A percentile compares a stretch with the other conserved stretches of the same genome.
These are phyloP conservation scores for Sungouiella blattae DNA, from an alignment of 805 yeast species.

Conservation along the genomic window DNA sequence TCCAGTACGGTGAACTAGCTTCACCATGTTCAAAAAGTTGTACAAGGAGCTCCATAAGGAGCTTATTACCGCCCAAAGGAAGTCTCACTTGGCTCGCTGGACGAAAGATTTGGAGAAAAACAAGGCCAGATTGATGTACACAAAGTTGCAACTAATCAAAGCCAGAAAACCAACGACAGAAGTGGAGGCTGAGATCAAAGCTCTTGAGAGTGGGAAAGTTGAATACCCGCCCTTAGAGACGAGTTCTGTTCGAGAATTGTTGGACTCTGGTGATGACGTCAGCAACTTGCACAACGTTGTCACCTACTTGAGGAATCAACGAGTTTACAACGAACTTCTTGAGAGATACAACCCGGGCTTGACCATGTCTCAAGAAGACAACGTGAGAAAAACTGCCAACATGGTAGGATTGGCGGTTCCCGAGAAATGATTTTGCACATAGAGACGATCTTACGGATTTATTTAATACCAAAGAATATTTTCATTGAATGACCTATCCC, in stretches of 20 bases:
- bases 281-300: conserved; percentile 56
- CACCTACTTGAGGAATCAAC: conserved; percentile 64
- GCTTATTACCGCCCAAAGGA: conserved; percentile 33
- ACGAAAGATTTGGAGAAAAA: conserved; percentile 41
- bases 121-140: conserved; percentile 46
- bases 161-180: conserved; percentile 32
- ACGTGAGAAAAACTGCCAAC: conserved; percentile 74
- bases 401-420: conserved; percentile 75
- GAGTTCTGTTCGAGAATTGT: conserved; percentile 2
- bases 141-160: conserved; percentile 43
- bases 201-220: conserved; percentile 16
- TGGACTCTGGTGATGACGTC: conserved; percentile 9
- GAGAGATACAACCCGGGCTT: conserved; percentile 87
- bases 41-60: conserved; percentile 34
- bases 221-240: conserved; percentile 9
- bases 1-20: too few species aligned
- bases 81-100: conserved; percentile 34
- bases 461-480: not conserved
- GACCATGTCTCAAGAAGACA: conserved; percentile 72
- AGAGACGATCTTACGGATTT: not conserved
- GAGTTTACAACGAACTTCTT: conserved; percentile 71
- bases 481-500: too few species aligned
- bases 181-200: conserved; percentile 27
- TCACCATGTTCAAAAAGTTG: conserved; percentile 12
- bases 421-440: conserved; percentile 12